Evolutionary conservation across 352 stramenopile genomes (phyloP).

Genomic region (Globisporangium paroecandrum): DNA sequence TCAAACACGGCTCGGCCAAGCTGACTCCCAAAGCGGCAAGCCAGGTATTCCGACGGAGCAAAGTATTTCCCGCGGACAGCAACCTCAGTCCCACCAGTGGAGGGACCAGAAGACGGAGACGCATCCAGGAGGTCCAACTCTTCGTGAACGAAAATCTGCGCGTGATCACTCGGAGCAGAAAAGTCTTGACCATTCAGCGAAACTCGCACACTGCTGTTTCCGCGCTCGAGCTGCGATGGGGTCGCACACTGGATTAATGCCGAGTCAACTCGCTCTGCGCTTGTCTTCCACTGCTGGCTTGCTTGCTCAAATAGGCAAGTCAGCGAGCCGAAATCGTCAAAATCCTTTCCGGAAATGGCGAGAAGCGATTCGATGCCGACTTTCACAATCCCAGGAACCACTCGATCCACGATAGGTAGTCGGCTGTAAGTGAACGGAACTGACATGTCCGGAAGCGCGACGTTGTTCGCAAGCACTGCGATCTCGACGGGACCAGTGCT

Average conservation of each 20-base stretch:
- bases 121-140: not conserved
- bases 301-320: constrained; percentile 8
- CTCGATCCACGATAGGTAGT: not conserved
- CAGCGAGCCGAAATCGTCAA: constrained; percentile 6
- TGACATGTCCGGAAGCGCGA: constrained; percentile 4
- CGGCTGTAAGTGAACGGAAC: not conserved
- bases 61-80: constrained; percentile 1
- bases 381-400: constrained; percentile 5
- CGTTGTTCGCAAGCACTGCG: constrained; percentile 4
- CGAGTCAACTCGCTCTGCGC: constrained; percentile 8
- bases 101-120: not conserved
- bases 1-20: not conserved
- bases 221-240: constrained; percentile 1
- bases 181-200: constrained; percentile 12
- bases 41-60: constrained; percentile 2
- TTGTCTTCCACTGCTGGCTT: constrained; percentile 1
- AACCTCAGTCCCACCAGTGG: constrained; percentile 3
- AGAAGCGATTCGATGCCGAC: constrained; percentile 1
- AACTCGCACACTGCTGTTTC: constrained; percentile 9
- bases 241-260: constrained; percentile 5
- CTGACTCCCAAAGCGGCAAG: constrained; percentile 8
- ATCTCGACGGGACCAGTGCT: not conserved
- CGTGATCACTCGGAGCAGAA: not conserved
- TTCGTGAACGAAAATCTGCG: constrained; percentile 3
- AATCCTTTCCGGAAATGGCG: constrained; percentile 5